Evolutionary conservation across 2,329 filamentous ascomycete species (phyloP).

Genomic region (Elsinoe necatrix): DNA sequence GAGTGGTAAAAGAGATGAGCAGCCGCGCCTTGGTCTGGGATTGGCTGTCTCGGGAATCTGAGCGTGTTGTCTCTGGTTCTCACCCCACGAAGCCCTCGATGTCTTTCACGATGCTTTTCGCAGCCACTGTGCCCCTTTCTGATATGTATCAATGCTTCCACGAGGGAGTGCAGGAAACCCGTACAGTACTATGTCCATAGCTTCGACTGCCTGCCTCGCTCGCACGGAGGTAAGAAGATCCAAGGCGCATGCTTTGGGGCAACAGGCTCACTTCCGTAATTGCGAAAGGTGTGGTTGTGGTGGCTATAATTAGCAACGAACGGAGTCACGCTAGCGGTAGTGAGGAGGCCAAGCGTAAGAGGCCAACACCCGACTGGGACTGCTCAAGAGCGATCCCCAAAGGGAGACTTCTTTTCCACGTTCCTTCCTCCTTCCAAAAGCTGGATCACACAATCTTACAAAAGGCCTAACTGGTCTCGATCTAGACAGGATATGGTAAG

Average conservation of each 20-base stretch:
- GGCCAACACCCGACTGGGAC: background rate
- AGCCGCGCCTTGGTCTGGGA: constrained; percentile 1
- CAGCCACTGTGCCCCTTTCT: background rate
- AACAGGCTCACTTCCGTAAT: background rate
- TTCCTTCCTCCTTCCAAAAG: constrained; percentile 3
- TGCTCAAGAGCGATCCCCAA: background rate
- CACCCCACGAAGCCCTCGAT: background rate
- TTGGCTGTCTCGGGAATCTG: background rate
- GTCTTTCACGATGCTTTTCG: constrained; percentile 7
- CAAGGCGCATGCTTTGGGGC: background rate
- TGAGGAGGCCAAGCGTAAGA: background rate
- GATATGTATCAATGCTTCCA: background rate
- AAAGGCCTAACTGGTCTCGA: background rate
- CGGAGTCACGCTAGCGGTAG: constrained; percentile 8
- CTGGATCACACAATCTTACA: constrained; percentile 6
- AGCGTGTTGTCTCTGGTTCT: background rate
- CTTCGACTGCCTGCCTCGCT: background rate
- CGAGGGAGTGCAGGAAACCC: background rate
- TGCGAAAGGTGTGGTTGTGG: constrained; percentile 12
- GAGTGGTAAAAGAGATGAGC: constrained; percentile 1
- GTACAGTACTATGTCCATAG: background rate
- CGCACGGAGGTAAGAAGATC: background rate
- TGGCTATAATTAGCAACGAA: background rate
- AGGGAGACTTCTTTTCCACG: background rate
- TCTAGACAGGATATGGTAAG: background rate